Evolutionary conservation across 768 basidiomycete genomes (phyloP).

Genomic region (Sarcodon sp.): DNA sequence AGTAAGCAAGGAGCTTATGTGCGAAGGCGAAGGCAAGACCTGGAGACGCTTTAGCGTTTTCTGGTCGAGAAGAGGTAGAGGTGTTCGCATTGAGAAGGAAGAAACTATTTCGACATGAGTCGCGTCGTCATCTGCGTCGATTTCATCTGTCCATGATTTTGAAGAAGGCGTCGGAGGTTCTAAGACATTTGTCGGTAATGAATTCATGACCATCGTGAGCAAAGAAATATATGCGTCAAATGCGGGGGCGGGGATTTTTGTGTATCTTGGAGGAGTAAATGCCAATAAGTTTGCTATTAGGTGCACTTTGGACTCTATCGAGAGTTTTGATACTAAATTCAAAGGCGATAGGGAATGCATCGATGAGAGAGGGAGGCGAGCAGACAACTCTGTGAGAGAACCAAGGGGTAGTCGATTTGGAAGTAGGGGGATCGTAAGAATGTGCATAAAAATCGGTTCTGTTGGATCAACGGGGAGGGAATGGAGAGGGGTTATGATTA

Average conservation of each 20-base stretch:
- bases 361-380: conserved; percentile 43
- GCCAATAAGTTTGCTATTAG: conserved; percentile 62
- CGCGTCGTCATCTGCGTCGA: conserved; percentile 16
- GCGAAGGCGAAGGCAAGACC: conserved; percentile 37
- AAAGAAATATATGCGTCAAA: conserved; percentile 43
- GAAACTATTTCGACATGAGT: conserved; percentile 26
- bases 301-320: conserved; percentile 31
- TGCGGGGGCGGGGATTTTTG: conserved; percentile 28
- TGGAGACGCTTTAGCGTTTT: conserved; percentile 53
- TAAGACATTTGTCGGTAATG: conserved; percentile 38
- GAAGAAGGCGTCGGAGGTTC: conserved; percentile 23
- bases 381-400: conserved; percentile 51
- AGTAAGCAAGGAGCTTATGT: conserved; percentile 41
- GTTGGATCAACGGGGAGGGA: conserved; percentile 29
- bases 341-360: conserved; percentile 19
- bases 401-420: conserved; percentile 60
- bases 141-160: conserved; percentile 7
- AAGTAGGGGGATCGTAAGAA: conserved; percentile 66
- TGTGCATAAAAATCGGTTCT: conserved; percentile 29
- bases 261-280: conserved; percentile 53
- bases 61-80: conserved; percentile 34
- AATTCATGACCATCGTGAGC: conserved; percentile 34
- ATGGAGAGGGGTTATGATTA: conserved; percentile 7
- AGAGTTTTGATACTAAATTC: conserved; percentile 5
- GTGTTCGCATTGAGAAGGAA: conserved; percentile 15